Conservation (phyloP, 345 rosid genomes). For the Crucihimalaya himalaica region DNA sequence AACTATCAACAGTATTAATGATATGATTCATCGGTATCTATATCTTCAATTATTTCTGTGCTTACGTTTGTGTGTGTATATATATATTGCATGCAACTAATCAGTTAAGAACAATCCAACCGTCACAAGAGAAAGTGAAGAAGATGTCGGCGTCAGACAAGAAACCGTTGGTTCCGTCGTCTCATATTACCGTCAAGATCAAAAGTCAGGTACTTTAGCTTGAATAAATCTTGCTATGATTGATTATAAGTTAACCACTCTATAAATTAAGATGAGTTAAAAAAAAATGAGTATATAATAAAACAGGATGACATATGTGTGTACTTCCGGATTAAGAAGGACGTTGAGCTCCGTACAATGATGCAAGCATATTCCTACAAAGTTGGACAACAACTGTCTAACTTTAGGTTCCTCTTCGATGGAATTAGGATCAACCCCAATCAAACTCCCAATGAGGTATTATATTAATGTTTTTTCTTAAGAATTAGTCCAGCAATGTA, state of each 20-base stretch:
- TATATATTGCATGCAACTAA: background rate
- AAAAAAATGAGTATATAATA: background rate
- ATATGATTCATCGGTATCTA: conserved; percentile 1
- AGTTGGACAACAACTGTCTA: background rate
- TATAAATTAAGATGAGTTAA: background rate
- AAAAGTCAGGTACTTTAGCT: conserved; percentile 19
- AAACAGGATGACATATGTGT: background rate
- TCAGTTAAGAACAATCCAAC: background rate
- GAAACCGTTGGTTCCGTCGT: background rate
- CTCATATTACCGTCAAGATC: conserved; percentile 24
- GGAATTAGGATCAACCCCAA: conserved; percentile 12
- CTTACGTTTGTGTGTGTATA: background rate
- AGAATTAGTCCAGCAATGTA: background rate
- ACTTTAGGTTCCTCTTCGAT: background rate
- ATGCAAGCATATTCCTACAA: conserved; percentile 22
- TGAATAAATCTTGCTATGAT: background rate
- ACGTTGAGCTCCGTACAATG: background rate
- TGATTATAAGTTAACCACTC: background rate
- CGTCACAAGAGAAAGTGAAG: background rate
- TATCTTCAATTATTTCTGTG: background rate
- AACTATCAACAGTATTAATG: too few relatives aligned
- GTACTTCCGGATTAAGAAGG: conserved; percentile 22
- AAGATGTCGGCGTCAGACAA: conserved; percentile 15
- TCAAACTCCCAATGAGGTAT: conserved; percentile 31
- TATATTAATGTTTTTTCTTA: background rate